phyloP scores from a whole-genome alignment of 1,139 yeast species.

The Pichia sp. region DNA sequence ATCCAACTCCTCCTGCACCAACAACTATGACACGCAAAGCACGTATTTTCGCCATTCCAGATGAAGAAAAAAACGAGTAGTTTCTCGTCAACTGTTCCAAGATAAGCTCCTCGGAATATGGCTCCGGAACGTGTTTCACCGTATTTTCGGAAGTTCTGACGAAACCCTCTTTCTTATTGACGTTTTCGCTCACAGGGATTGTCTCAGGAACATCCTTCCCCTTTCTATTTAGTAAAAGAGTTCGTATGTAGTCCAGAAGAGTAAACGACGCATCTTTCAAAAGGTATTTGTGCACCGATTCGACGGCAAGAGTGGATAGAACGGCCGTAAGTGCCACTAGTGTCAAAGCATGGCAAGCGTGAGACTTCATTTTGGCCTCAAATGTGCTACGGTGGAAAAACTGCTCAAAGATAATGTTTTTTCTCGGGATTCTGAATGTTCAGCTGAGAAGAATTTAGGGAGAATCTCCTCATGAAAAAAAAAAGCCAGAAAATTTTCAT shows the following conservation, averaged over 20 bases:
- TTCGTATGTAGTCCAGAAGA: slow-evolving; percentile 15
- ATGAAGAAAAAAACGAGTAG: slow-evolving; percentile 83
- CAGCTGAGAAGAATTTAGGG: not conserved
- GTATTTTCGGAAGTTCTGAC: slow-evolving; percentile 16
- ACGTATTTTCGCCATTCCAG: slow-evolving; percentile 75
- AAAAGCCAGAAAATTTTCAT: not conserved
- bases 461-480: not conserved
- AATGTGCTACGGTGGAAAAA: not conserved
- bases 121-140: slow-evolving; percentile 13
- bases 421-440: too few relatives aligned
- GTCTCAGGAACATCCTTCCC: not conserved
- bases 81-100: slow-evolving; percentile 91
- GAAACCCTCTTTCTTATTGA: not conserved
- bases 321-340: slow-evolving; percentile 13
- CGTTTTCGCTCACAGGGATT: not conserved
- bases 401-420: too few relatives aligned
- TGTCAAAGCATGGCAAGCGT: not conserved
- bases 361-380: slow-evolving; percentile 3
- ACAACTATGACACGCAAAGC: slow-evolving; percentile 76
- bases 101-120: slow-evolving; percentile 66
- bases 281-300: slow-evolving; percentile 14
- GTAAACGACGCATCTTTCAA: slow-evolving; percentile 10
- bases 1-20: slow-evolving; percentile 99
- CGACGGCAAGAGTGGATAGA: slow-evolving; percentile 15
- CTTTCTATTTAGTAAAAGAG: not conserved